phyloP scores from a whole-genome alignment of 1,139 yeast genomes.

The Yamadazyma trypodendri region DNA sequence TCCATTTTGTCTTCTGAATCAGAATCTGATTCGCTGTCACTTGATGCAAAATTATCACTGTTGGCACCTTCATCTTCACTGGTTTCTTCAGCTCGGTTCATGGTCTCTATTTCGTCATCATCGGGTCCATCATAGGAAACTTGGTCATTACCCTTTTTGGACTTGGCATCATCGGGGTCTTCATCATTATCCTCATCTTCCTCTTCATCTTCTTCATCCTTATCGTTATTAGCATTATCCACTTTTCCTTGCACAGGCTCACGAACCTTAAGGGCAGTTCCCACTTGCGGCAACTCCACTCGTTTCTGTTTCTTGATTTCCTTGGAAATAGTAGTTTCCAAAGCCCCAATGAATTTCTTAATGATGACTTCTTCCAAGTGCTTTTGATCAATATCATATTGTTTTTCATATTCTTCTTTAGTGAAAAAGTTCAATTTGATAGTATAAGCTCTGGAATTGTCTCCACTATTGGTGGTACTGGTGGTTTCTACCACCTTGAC shows the following conservation, averaged over 20 bases:
- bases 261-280: constrained; percentile 62
- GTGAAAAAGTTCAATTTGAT: constrained; percentile 77
- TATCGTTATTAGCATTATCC: constrained; percentile 26
- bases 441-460: constrained; percentile 68
- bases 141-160: constrained; percentile 71
- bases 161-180: constrained; percentile 70
- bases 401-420: constrained; percentile 73
- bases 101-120: constrained; percentile 85
- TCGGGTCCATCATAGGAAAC: constrained; percentile 94
- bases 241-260: constrained; percentile 41
- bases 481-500: constrained; percentile 90
- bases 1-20: constrained; percentile 22
- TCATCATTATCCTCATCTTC: constrained; percentile 55
- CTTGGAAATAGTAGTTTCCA: constrained; percentile 72
- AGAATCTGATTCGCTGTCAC: constrained; percentile 23
- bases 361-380: constrained; percentile 74
- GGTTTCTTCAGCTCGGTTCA: constrained; percentile 77
- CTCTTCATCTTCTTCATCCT: constrained; percentile 36
- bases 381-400: constrained; percentile 82
- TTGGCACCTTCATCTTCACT: constrained; percentile 59
- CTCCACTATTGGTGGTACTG: constrained; percentile 49
- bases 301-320: constrained; percentile 83
- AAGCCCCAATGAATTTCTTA: constrained; percentile 59
- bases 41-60: constrained; percentile 10
- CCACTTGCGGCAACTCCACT: constrained; percentile 60